Conservation (phyloP, 73 alveolate species). For the Diophrys appendiculata region DNA sequence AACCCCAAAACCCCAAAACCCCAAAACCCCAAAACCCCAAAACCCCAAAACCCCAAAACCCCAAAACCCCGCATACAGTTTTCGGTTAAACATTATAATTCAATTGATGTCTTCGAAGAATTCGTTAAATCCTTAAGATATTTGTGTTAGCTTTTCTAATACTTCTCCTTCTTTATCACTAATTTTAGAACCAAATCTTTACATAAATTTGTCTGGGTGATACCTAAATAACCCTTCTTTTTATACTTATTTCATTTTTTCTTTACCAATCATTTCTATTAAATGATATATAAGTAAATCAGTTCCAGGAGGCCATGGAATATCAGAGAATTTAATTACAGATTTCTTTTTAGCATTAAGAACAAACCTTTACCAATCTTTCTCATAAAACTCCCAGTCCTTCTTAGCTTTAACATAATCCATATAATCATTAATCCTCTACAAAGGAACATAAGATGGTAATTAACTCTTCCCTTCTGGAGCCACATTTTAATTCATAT, state of each 20-base stretch:
- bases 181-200: neutral
- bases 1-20: no score
- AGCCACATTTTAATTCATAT: neutral
- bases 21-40: no score
- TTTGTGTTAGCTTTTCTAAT: neutral
- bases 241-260: constrained; percentile 1
- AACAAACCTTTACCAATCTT: neutral
- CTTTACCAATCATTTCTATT: neutral
- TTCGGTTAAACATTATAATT: no score
- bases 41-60: no score
- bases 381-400: neutral
- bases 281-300: neutral
- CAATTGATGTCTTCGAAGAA: neutral
- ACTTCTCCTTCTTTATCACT: neutral
- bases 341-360: neutral
- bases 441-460: neutral
- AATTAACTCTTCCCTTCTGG: neutral
- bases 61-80: no score
- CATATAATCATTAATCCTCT: neutral
- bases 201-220: constrained; percentile 3
- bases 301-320: constrained; percentile 5
- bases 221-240: constrained; percentile 11
- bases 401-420: neutral
- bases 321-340: neutral
- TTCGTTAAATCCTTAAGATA: neutral